Evolutionary conservation across 257 asterid genomes (phyloP).

Genomic region (Solanum sparsipilum): DNA sequence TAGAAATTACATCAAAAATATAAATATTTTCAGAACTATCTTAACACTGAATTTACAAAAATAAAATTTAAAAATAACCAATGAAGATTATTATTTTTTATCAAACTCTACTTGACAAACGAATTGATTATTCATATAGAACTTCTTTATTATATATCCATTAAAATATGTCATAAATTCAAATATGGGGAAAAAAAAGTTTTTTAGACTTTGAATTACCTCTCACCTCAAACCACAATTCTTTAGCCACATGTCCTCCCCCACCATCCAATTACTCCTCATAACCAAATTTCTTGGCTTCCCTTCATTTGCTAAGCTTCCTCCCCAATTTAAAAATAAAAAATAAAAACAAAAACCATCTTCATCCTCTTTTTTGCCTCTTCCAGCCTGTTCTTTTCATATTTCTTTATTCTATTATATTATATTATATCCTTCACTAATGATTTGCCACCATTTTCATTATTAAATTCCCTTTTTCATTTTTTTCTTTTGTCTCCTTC

Average conservation of each 20-base stretch:
- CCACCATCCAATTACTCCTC: background rate
- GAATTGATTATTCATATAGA: background rate
- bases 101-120: background rate
- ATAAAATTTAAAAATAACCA: background rate
- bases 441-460: conserved; percentile 9
- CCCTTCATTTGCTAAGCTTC: background rate
- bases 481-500: conserved; percentile 17
- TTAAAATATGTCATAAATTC: no score
- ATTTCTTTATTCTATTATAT: background rate
- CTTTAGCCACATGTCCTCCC: background rate
- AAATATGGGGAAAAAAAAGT: no score
- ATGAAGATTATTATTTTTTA: background rate
- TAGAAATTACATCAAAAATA: background rate
- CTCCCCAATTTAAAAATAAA: background rate
- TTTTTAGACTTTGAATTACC: background rate
- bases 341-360: background rate
- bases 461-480: conserved; percentile 6
- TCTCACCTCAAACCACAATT: background rate
- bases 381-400: conserved; percentile 33
- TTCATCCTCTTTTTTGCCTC: conserved; percentile 29
- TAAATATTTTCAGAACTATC: background rate
- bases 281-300: background rate
- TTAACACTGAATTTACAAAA: no score
- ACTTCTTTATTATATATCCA: background rate
- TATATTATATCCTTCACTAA: background rate